Conservation (phyloP, 306 rosid genomes). For the Ammopiptanthus mongolicus region DNA sequence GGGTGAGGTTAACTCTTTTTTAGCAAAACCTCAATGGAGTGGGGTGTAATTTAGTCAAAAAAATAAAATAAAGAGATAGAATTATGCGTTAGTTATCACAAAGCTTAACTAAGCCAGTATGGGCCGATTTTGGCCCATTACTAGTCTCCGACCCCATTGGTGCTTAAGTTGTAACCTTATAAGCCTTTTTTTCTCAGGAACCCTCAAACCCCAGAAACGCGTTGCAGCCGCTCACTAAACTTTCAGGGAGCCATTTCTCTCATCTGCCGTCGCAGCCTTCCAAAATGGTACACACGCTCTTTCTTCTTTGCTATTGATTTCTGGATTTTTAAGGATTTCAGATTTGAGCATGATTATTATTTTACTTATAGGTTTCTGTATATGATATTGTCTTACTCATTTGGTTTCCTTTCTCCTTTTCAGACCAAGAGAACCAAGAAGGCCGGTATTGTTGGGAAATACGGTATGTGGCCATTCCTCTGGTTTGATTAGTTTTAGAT, state of each 20-base stretch:
- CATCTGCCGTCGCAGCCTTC: not conserved
- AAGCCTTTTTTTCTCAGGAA: not conserved
- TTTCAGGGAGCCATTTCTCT: not conserved
- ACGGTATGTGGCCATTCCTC: constrained; percentile 40
- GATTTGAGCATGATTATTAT: not conserved
- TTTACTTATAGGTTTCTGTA: not conserved
- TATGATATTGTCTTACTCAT: not conserved
- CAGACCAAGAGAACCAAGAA: constrained; percentile 92
- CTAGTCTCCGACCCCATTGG: no score
- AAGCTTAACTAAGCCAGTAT: no score
- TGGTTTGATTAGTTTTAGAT: not conserved
- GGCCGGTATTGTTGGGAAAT: constrained; percentile 87
- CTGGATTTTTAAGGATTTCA: not conserved
- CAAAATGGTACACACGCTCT: constrained; percentile 14
- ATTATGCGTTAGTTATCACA: no score
- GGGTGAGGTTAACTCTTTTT: no score
- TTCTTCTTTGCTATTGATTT: not conserved
- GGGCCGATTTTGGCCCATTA: no score
- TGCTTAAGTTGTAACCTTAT: not conserved
- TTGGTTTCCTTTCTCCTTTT: not conserved
- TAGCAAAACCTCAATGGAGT: no score
- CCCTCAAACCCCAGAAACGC: not conserved
- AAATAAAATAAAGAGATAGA: no score
- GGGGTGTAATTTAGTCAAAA: no score
- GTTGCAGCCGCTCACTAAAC: not conserved